Percentiles rank a stretch among this genome's conserved stretches.
phyloP scores from a whole-genome alignment of 208 protist species.

The Angomonas desouzai region DNA sequence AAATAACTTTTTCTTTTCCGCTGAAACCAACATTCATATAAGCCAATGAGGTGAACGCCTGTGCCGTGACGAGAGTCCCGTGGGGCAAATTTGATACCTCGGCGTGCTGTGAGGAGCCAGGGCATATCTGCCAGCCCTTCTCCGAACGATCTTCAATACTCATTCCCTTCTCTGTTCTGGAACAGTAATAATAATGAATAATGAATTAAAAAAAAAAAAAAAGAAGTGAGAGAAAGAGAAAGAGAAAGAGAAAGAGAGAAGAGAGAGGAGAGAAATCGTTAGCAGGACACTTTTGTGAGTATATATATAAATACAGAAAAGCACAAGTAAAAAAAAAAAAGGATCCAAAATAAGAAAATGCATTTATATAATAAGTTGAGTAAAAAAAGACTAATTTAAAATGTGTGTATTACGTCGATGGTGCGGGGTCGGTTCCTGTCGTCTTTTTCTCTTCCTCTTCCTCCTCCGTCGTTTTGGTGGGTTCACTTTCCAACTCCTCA shows the following conservation, averaged over 20 bases:
- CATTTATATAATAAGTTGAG: too few species aligned
- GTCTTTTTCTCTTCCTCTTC: slow-evolving; percentile 29
- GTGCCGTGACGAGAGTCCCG: slow-evolving; percentile 20
- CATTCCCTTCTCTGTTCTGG: too few species aligned
- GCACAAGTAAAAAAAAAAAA: too few species aligned
- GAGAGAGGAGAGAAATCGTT: too few species aligned
- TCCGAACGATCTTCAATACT: too few species aligned
- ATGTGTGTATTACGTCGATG: not conserved
- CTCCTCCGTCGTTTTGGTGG: slow-evolving; percentile 12
- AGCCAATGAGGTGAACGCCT: slow-evolving; percentile 22
- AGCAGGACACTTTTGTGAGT: too few species aligned
- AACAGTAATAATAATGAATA: too few species aligned
- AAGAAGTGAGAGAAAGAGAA: slow-evolving; percentile 5
- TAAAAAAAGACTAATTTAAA: not conserved
- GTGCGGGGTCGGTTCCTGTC: not conserved
- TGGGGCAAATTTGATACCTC: slow-evolving; percentile 13
- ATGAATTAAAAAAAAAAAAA: slow-evolving; percentile 1
- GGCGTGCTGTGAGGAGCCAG: slow-evolving; percentile 14
- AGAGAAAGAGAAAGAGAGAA: slow-evolving; percentile 9
- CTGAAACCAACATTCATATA: slow-evolving; percentile 11
- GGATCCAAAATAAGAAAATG: too few species aligned
- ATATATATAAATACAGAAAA: too few species aligned
- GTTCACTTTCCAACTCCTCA: slow-evolving; percentile 18
- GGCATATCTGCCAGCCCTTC: slow-evolving; percentile 19
- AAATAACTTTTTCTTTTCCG: slow-evolving; percentile 19